A percentile compares a stretch with the other conserved stretches of the same genome.
These are phyloP conservation scores for Pyrenula aspistea DNA, from an alignment of 495 filamentous ascomycete species.

Conservation along the genomic window DNA sequence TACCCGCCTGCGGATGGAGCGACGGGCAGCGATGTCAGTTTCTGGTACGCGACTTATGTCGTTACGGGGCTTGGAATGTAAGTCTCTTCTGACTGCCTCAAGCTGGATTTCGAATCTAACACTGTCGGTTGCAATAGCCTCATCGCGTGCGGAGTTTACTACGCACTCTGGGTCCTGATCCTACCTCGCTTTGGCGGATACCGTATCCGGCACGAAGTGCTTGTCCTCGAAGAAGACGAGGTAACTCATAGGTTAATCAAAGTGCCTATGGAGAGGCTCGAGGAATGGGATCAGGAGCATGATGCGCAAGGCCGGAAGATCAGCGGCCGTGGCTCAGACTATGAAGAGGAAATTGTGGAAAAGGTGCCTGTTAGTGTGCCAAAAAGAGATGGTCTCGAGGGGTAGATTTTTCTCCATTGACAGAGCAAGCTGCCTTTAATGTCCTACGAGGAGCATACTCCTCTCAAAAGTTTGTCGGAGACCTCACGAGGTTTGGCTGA, in stretches of 20 bases:
- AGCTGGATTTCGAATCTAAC: slow-evolving; percentile 1
- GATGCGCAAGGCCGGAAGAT: slow-evolving; percentile 33
- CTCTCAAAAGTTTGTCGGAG: no score
- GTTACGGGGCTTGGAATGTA: slow-evolving; percentile 44
- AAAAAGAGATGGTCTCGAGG: no score
- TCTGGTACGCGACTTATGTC: slow-evolving; percentile 56
- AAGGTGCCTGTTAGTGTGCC: neutral
- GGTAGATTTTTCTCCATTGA: no score
- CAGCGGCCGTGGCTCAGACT: neutral
- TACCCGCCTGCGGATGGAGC: slow-evolving; percentile 46
- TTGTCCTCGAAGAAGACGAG: slow-evolving; percentile 33
- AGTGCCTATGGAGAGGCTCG: slow-evolving; percentile 35
- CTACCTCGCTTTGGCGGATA: slow-evolving; percentile 39
- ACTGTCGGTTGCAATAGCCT: slow-evolving; percentile 22
- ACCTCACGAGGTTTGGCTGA: no score
- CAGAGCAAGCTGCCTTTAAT: no score
- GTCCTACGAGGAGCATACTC: no score
- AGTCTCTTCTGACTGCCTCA: slow-evolving; percentile 12
- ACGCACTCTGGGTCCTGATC: slow-evolving; percentile 40
- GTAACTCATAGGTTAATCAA: slow-evolving; percentile 41
- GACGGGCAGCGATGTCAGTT: slow-evolving; percentile 46
- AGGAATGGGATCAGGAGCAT: slow-evolving; percentile 41
- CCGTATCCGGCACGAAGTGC: slow-evolving; percentile 37
- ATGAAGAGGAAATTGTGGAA: neutral
- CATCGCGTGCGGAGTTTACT: slow-evolving; percentile 39